phyloP scores from a whole-genome alignment of 345 rosid species.

The Combretum micranthum region DNA sequence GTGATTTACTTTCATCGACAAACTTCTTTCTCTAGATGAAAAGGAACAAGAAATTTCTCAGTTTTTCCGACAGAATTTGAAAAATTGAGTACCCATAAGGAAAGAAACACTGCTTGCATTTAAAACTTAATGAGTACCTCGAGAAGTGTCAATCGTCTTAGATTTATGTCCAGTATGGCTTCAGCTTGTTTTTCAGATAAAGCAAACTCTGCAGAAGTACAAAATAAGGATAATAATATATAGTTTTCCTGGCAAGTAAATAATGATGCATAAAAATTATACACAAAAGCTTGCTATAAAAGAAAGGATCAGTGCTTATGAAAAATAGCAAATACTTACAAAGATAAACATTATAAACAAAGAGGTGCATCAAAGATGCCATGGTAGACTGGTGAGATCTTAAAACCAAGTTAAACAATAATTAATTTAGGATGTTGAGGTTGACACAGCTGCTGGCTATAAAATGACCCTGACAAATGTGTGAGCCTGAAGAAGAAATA shows the following conservation, averaged over 20 bases:
- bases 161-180: constrained; percentile 74
- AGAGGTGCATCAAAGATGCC: too few relatives aligned
- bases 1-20: constrained; percentile 57
- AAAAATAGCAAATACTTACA: too few relatives aligned
- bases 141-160: constrained; percentile 70
- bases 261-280: background rate
- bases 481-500: too few relatives aligned
- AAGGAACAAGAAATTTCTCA: constrained; percentile 2
- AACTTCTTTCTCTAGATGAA: constrained; percentile 63
- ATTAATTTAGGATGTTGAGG: too few relatives aligned
- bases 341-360: too few relatives aligned
- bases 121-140: constrained; percentile 42
- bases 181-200: constrained; percentile 92
- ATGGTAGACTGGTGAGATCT: too few relatives aligned
- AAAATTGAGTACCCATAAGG: constrained; percentile 2
- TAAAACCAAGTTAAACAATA: too few relatives aligned
- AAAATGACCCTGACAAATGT: too few relatives aligned
- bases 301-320: too few relatives aligned
- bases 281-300: too few relatives aligned
- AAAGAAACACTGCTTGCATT: constrained; percentile 5
- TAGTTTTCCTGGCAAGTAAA: background rate
- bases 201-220: constrained; percentile 42
- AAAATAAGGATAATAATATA: background rate
- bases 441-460: too few relatives aligned
- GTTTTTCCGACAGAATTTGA: background rate